Evolutionary conservation across 106 monocot genomes (phyloP), one percentile per base, ranked within the genome.

Genomic region (Platanthera zijinensis): DNA sequence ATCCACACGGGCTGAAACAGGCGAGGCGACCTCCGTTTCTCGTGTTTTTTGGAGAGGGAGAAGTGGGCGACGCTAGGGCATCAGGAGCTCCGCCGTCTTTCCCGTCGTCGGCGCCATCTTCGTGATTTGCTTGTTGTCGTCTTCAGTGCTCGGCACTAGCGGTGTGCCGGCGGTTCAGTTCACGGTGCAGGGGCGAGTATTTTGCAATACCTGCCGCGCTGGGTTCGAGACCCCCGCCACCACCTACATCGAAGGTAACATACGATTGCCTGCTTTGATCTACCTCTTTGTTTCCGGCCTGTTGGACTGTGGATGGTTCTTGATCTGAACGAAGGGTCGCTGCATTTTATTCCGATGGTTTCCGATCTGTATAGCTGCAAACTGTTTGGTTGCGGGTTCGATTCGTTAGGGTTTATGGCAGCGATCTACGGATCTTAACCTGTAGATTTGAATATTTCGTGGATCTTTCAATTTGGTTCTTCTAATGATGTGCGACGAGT

Each of bases 221-320:
- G 93, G 96, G 3, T 97, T 89, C 62, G 96, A 97, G 86, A 97
- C 96, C 3, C 89, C 93, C 52, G 84, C 83, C 52, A 80, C 89
- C 81, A 93, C 96, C 78, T 87, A 89, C 88, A 71, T 92, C 70
- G 56, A 80, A 28, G 92, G 95, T 88, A 50, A 84, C 32, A 15
- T 7, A 4, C 9, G 8, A n/a, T 48, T 66, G 10, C 9, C 46
- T 22, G 10, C 7, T 51, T 11, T 50, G 7, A n/a, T 11, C 48
- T 5, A 48, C 59, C 18, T 50, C 17, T 54, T 69, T 14, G 17
- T 9, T 45, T 72, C 1, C 5, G 72, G 50, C 15, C 50, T 15
- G 10, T 50, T 13, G 8, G 9, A 8, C 4, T 13, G 10, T 18
- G 28, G 28, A 64, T 0, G 21, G 4, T 64, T 64, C 8, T 9